Conservation (phyloP, 2,329 filamentous ascomycete species). For the Metarhizium guizhouense region DNA sequence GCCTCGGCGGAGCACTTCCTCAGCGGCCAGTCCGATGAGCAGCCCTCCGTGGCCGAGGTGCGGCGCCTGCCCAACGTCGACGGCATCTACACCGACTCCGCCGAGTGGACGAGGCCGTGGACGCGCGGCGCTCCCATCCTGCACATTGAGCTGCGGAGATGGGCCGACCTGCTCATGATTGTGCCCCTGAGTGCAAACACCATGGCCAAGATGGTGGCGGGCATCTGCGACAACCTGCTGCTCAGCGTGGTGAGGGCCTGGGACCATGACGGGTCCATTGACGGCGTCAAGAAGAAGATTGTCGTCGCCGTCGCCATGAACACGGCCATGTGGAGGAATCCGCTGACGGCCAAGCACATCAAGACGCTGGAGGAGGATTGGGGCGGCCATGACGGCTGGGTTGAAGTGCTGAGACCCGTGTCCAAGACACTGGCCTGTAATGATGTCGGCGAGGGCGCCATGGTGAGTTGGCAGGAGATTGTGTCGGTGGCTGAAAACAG, state of each 20-base stretch:
- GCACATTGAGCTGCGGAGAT: conserved; percentile 77
- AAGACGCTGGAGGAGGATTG: conserved; percentile 64
- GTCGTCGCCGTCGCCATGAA: conserved; percentile 82
- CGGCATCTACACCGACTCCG: conserved; percentile 70
- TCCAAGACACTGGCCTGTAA: conserved; percentile 77
- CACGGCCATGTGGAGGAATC: conserved; percentile 82
- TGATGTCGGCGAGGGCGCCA: conserved; percentile 72
- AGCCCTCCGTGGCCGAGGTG: conserved; percentile 58
- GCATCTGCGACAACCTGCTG: conserved; percentile 70
- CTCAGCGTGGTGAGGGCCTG: conserved; percentile 72
- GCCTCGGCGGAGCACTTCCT: conserved; percentile 67
- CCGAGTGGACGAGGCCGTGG: conserved; percentile 79
- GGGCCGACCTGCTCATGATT: conserved; percentile 72
- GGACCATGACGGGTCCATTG: conserved; percentile 63
- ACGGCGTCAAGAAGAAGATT: conserved; percentile 50
- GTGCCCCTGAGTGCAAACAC: conserved; percentile 78
- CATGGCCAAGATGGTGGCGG: conserved; percentile 73
- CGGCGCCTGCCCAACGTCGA: conserved; percentile 61
- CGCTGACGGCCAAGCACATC: conserved; percentile 67
- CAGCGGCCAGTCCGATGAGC: conserved; percentile 63
- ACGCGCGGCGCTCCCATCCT: conserved; percentile 68
- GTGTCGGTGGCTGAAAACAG: conserved; percentile 53
- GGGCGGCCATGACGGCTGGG: conserved; percentile 41
- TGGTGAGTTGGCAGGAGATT: conserved; percentile 74
- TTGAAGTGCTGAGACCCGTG: conserved; percentile 64